Evolutionary conservation across 2,329 filamentous ascomycete species (phyloP), one percentile per base, ranked within the genome.

Genomic region (Gaeumannomyces sp.): DNA sequence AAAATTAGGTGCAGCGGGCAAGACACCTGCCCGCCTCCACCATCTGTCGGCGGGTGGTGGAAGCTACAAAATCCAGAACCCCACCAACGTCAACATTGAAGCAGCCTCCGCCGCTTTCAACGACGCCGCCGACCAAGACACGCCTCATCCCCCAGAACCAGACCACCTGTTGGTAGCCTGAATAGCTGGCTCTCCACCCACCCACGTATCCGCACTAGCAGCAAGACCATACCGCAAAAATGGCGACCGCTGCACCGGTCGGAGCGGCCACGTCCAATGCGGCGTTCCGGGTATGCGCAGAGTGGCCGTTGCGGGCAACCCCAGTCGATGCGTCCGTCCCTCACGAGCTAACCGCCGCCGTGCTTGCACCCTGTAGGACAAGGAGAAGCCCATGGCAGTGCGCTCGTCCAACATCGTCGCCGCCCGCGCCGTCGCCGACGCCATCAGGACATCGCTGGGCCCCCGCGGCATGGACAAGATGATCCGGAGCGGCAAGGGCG

Each of bases 381-480:
- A 97, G 87, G 95, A 97, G 83, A 99, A 99, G 92, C 95, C 95
- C 71, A 89, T 95, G 83, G 95, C 95, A 70, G 95, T 99, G 70
- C 90, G 95, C 72, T 93, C 91, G 69, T 91, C 92, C 74, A 99
- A 99, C 81, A 98, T 99, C 79, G 90, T 97, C 74, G 95, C 95
- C 72, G 95, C 95, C 72, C 88, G 94, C 92, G 95, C 95, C 76
- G 94, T 99, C 75, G 90, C 95, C 77, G 95, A 99, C 86, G 95
- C 95, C 71, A 96, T 99, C 76, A 86, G 95, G 83, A 98, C 94
- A 33, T 98, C 95, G 68, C 85, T 99, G 71, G 95, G 95, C 69
- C 95, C 95, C 70, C 89, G 95, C 78, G 95, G 95, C 75, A 97
- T 97, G 93, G 93, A 97, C 82, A 97, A 97, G 84, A 97, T 97